Evolutionary conservation across 306 rosid species (phyloP).

Genomic region (cucumber (Cucumis sativus)): Cucumber_9930_V3 NC_026659.2:22058501-22059000

Average conservation of each 20-base stretch:
- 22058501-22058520: neutral
- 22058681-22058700: slow-evolving; percentile 96
- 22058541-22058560: neutral
- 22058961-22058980: neutral
- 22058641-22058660: neutral
- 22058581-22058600: neutral
- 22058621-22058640: slow-evolving; percentile 6
- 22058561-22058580: neutral
- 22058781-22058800: neutral
- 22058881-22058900: neutral
- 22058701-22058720: slow-evolving; percentile 86
- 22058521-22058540: neutral
- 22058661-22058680: slow-evolving; percentile 50
- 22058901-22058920: no score
- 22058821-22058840: neutral
- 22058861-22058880: neutral
- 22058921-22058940: no score
- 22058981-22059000: neutral
- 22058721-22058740: slow-evolving; percentile 86
- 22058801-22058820: neutral
- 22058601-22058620: neutral
- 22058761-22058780: slow-evolving; percentile 86
- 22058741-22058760: slow-evolving; percentile 95
- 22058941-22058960: neutral
- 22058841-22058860: neutral